These are phyloP conservation scores for Parascedosporium putredinis DNA, from an alignment of 2,329 filamentous ascomycete genomes.

Conservation along the genomic window DNA sequence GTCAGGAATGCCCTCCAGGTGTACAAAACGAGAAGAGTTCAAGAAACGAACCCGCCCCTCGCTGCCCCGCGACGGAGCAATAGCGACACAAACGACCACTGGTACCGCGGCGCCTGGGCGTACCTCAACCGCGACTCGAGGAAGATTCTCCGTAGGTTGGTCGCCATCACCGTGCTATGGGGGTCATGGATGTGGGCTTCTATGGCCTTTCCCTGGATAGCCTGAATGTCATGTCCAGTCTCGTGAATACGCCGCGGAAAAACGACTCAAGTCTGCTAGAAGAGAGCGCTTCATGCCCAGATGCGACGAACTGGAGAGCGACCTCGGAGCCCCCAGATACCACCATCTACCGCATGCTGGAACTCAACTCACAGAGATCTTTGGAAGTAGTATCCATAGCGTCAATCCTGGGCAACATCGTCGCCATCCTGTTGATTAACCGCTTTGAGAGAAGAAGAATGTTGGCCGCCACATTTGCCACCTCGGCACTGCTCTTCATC, in stretches of 20 bases:
- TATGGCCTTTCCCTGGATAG: constrained; percentile 41
- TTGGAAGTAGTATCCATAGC: constrained; percentile 11
- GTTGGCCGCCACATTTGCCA: constrained; percentile 10
- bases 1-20: constrained; percentile 6
- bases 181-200: constrained; percentile 42
- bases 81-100: constrained; percentile 1
- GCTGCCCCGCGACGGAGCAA: background rate
- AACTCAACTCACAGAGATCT: constrained; percentile 10
- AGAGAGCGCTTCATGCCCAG: no score
- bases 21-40: background rate
- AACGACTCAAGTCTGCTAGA: no score
- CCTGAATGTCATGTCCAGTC: constrained; percentile 17
- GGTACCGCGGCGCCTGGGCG: constrained; percentile 7
- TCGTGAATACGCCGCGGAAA: background rate
- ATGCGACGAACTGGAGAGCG: constrained; percentile 13
- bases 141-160: constrained; percentile 23
- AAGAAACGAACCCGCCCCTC: background rate
- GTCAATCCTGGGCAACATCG: constrained; percentile 12
- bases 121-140: constrained; percentile 12
- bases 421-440: constrained; percentile 12
- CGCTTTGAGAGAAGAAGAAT: constrained; percentile 12
- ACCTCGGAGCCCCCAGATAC: background rate
- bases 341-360: constrained; percentile 13
- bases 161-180: constrained; percentile 37
- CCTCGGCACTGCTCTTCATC: constrained; percentile 13